These are phyloP conservation scores for Cercophora newfieldiana DNA, from an alignment of 495 filamentous ascomycete species.

Conservation along the genomic window DNA sequence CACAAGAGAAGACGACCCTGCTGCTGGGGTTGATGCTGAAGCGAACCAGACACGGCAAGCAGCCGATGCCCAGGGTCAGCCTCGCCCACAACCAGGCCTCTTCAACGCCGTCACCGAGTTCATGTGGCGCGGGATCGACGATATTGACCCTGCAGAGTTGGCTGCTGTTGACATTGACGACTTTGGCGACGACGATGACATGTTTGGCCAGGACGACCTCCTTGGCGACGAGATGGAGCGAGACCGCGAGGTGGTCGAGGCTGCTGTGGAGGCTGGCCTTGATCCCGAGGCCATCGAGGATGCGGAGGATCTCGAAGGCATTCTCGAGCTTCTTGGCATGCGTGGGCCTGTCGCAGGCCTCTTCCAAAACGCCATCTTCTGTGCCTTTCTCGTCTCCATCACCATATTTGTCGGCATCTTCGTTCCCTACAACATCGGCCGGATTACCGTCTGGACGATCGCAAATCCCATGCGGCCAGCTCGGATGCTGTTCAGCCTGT, in stretches of 20 bases:
- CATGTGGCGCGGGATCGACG: conserved; percentile 45
- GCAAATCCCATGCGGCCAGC: conserved; percentile 79
- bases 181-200: conserved; percentile 36
- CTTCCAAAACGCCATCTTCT: conserved; percentile 92
- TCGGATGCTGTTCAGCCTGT: conserved; percentile 64
- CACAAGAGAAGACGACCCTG: not conserved
- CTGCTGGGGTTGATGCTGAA: not conserved
- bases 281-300: conserved; percentile 66
- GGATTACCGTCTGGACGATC: conserved; percentile 73
- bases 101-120: conserved; percentile 47
- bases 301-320: conserved; percentile 95
- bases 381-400: conserved; percentile 81
- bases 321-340: conserved; percentile 95
- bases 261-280: conserved; percentile 43
- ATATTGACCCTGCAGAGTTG: conserved; percentile 38
- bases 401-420: conserved; percentile 84
- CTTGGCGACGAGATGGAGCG: conserved; percentile 30
- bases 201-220: conserved; percentile 31
- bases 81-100: conserved; percentile 33
- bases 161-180: conserved; percentile 31
- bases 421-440: conserved; percentile 87
- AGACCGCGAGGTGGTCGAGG: conserved; percentile 39
- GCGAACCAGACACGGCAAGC: not conserved
- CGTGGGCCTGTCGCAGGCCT: conserved; percentile 87
- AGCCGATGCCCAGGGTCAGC: conserved; percentile 4